Percentiles rank a stretch among this genome's conserved stretches.
Evolutionary conservation across 768 basidiomycete genomes (phyloP).

Genomic region (Termitomyces sp.): DNA sequence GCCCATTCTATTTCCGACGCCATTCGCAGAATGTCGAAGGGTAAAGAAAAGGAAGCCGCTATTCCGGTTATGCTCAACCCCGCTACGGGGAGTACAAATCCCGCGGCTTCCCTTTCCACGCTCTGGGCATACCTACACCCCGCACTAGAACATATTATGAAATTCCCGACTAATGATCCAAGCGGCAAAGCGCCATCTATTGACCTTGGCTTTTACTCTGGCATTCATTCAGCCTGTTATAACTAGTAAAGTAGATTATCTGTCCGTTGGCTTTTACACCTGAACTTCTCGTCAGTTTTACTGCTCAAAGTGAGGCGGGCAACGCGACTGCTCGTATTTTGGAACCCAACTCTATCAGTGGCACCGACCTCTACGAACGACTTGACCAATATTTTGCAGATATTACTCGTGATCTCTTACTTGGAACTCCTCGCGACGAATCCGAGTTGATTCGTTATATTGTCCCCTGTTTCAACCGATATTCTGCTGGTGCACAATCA

Average conservation of each 20-base stretch:
- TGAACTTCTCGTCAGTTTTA: slow-evolving; percentile 34
- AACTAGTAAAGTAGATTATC: slow-evolving; percentile 54
- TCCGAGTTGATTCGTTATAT: slow-evolving; percentile 63
- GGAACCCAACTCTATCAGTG: slow-evolving; percentile 33
- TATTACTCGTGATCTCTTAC: slow-evolving; percentile 52
- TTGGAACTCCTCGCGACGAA: slow-evolving; percentile 65
- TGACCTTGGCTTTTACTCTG: slow-evolving; percentile 68
- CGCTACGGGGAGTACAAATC: slow-evolving; percentile 64
- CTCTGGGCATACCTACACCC: slow-evolving; percentile 75
- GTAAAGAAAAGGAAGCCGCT: slow-evolving; percentile 26
- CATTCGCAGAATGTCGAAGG: slow-evolving; percentile 15
- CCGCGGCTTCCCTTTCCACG: slow-evolving; percentile 63
- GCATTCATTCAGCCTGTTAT: slow-evolving; percentile 78
- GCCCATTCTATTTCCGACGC: neutral
- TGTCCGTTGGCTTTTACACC: slow-evolving; percentile 8
- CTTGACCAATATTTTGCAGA: slow-evolving; percentile 69
- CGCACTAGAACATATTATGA: slow-evolving; percentile 72
- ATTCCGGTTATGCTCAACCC: slow-evolving; percentile 39
- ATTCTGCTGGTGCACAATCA: slow-evolving; percentile 58
- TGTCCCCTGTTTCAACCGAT: slow-evolving; percentile 67
- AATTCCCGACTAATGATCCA: slow-evolving; percentile 54
- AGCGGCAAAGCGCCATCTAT: slow-evolving; percentile 62
- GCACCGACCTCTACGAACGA: slow-evolving; percentile 67
- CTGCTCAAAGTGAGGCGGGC: slow-evolving; percentile 47
- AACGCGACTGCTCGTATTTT: slow-evolving; percentile 24